Conservation (phyloP, 2,329 filamentous ascomycete genomes). For the Hypoxylon sp. region DNA sequence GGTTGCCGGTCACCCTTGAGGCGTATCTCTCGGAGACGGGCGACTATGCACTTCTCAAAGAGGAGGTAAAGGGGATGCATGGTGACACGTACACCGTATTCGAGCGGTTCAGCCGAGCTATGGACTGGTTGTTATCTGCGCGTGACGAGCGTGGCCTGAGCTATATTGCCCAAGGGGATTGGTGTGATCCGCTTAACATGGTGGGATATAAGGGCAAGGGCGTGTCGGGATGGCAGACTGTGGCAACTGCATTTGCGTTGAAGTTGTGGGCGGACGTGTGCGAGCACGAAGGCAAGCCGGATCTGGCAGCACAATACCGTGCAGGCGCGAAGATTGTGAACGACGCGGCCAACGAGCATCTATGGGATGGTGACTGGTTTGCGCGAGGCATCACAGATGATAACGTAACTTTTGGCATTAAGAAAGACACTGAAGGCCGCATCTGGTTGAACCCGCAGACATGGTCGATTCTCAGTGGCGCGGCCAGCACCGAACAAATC, state of each 20-base stretch:
- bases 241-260: conserved; percentile 65
- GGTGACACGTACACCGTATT: conserved; percentile 63
- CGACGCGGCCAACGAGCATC: conserved; percentile 61
- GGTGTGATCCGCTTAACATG: conserved; percentile 73
- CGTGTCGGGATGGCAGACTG: conserved; percentile 69
- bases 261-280: conserved; percentile 66
- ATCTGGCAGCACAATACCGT: conserved; percentile 59
- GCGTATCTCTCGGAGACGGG: conserved; percentile 67
- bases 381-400: conserved; percentile 69
- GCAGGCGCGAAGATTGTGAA: conserved; percentile 61
- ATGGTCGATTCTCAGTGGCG: conserved; percentile 66
- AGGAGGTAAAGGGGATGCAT: conserved; percentile 56
- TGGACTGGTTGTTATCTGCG: conserved; percentile 66
- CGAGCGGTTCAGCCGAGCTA: conserved; percentile 66
- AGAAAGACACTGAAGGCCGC: conserved; percentile 63
- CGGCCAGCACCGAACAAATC: conserved; percentile 58
- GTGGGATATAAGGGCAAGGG: conserved; percentile 69
- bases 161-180: conserved; percentile 70
- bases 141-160: conserved; percentile 66
- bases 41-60: conserved; percentile 63
- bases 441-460: conserved; percentile 70
- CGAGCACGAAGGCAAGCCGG: conserved; percentile 55
- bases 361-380: conserved; percentile 70
- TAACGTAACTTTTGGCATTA: conserved; percentile 63
- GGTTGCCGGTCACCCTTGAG: conserved; percentile 66